A percentile compares a stretch with the other conserved stretches of the same genome.
These are phyloP conservation scores for Fusarium albosuccineum DNA, from an alignment of 2,329 filamentous ascomycete genomes.

Conservation along the genomic window DNA sequence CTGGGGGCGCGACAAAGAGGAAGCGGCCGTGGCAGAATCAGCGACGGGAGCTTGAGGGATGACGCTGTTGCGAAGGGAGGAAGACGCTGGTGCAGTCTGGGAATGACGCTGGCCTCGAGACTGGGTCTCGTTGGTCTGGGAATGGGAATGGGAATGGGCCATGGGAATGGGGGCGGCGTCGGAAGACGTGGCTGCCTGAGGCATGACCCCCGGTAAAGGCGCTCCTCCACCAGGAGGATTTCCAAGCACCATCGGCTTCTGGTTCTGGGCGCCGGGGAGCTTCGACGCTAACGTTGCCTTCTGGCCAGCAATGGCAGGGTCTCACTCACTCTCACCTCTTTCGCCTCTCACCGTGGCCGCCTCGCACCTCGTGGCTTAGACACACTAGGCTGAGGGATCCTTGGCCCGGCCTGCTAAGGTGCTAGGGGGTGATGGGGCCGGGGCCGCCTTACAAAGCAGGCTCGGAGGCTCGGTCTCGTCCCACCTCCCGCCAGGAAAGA, in stretches of 20 bases:
- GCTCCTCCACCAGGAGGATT: neutral
- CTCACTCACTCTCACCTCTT: conserved; percentile 7
- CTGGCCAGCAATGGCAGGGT: conserved; percentile 9
- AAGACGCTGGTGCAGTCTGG: conserved; percentile 22
- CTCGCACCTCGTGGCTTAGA: conserved; percentile 38
- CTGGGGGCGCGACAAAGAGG: conserved; percentile 12
- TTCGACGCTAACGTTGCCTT: conserved; percentile 9
- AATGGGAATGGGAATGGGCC: conserved; percentile 45
- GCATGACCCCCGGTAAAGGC: conserved; percentile 14
- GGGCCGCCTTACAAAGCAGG: conserved; percentile 31
- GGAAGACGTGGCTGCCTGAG: conserved; percentile 35
- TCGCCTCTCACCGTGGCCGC: conserved; percentile 27
- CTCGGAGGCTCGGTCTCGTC: conserved; percentile 27
- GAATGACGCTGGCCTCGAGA: conserved; percentile 39
- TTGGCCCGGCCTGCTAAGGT: conserved; percentile 9
- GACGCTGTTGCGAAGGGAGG: conserved; percentile 32
- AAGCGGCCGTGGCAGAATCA: conserved; percentile 17
- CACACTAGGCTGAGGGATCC: conserved; percentile 6
- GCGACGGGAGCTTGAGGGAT: conserved; percentile 1
- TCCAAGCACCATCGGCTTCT: neutral
- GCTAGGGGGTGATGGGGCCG: conserved; percentile 10
- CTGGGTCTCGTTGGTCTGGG: conserved; percentile 40
- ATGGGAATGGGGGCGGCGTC: conserved; percentile 37
- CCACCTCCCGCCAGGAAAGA: conserved; percentile 11
- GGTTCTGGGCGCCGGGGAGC: neutral